These are phyloP conservation scores for Penicillium sp. DNA, from an alignment of 2,329 filamentous ascomycete genomes.

Conservation along the genomic window DNA sequence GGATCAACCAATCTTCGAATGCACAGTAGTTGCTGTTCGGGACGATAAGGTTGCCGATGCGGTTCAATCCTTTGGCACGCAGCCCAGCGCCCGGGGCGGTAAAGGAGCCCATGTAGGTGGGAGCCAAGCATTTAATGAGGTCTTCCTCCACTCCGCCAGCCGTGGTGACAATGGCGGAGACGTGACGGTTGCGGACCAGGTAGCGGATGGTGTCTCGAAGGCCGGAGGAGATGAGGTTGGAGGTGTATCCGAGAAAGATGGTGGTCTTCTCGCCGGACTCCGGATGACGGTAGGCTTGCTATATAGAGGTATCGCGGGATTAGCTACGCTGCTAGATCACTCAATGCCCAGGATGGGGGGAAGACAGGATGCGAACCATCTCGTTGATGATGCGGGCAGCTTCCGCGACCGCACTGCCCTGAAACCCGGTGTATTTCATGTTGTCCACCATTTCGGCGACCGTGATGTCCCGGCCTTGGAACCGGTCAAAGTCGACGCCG, in stretches of 20 bases:
- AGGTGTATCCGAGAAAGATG: slow-evolving; percentile 95
- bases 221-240: slow-evolving; percentile 92
- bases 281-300: slow-evolving; percentile 72
- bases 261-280: slow-evolving; percentile 75
- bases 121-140: slow-evolving; percentile 92
- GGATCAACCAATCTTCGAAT: slow-evolving; percentile 95
- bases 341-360: too few species aligned
- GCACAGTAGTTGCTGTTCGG: slow-evolving; percentile 96
- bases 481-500: slow-evolving; percentile 84
- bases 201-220: slow-evolving; percentile 84
- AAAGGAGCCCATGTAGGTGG: slow-evolving; percentile 87
- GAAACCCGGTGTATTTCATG: slow-evolving; percentile 80
- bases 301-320: too few species aligned
- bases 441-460: slow-evolving; percentile 73
- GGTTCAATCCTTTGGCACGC: slow-evolving; percentile 77
- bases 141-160: slow-evolving; percentile 95
- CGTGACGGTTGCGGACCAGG: slow-evolving; percentile 82
- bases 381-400: slow-evolving; percentile 87
- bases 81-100: slow-evolving; percentile 65
- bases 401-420: slow-evolving; percentile 71
- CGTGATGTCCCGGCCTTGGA: slow-evolving; percentile 62
- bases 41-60: slow-evolving; percentile 90
- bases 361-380: too few species aligned
- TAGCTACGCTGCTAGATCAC: too few species aligned
- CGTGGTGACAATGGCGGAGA: slow-evolving; percentile 88